Conservation (phyloP, 352 stramenopile species). For the Phytophthora syringae region DNA sequence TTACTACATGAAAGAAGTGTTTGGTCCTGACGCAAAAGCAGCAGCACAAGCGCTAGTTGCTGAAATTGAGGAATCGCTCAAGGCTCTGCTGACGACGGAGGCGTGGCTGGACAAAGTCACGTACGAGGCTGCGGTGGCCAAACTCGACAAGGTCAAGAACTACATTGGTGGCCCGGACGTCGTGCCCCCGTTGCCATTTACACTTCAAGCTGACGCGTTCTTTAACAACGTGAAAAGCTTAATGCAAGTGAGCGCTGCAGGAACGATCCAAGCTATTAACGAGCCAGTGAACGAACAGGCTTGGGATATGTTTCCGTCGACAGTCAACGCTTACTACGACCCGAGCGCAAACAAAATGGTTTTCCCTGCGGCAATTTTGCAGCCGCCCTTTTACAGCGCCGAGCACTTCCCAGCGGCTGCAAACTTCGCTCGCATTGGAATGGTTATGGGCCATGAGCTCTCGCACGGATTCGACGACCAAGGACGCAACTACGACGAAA, state of each 20-base stretch:
- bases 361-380: constrained; percentile 93
- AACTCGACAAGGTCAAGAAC: constrained; percentile 89
- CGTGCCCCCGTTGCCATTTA: constrained; percentile 60
- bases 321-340: constrained; percentile 90
- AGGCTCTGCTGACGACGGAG: constrained; percentile 82
- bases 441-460: constrained; percentile 95
- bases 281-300: constrained; percentile 57
- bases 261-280: constrained; percentile 41
- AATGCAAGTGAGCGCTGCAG: constrained; percentile 36
- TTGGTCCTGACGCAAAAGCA: constrained; percentile 80
- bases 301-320: constrained; percentile 93
- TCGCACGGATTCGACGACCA: constrained; percentile 95
- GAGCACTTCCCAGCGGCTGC: constrained; percentile 83
- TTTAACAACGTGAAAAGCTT: constrained; percentile 64
- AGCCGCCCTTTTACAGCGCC: constrained; percentile 82
- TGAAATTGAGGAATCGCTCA: constrained; percentile 86
- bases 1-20: constrained; percentile 91
- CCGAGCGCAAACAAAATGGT: constrained; percentile 90
- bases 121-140: constrained; percentile 82
- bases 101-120: constrained; percentile 90
- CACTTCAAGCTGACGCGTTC: constrained; percentile 51
- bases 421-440: constrained; percentile 93
- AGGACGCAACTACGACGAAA: constrained; percentile 85
- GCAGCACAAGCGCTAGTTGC: constrained; percentile 82
- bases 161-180: constrained; percentile 67